Percentiles rank a stretch among this genome's conserved stretches.
Conservation (phyloP, 176 grass and related monocot species). For the Aegilops umbellulata region DNA sequence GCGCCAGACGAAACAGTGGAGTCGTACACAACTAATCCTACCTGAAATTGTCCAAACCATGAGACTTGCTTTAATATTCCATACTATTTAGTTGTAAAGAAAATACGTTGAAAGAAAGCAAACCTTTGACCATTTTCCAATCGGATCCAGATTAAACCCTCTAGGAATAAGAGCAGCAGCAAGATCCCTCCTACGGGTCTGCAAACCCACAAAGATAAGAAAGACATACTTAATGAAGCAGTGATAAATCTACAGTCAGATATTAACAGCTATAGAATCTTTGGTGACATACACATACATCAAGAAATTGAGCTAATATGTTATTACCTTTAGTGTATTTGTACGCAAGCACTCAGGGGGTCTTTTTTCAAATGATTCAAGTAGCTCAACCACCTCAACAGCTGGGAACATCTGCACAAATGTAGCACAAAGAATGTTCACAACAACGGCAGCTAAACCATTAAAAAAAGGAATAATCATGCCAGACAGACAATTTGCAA, state of each 20-base stretch:
- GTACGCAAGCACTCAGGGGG: slow-evolving; percentile 86
- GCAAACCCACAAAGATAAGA: slow-evolving; percentile 1
- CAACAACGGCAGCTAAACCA: background rate
- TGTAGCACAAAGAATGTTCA: slow-evolving; percentile 11
- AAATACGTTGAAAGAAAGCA: background rate
- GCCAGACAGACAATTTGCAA: slow-evolving; percentile 4
- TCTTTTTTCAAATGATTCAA: slow-evolving; percentile 95
- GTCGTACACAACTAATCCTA: slow-evolving; percentile 95
- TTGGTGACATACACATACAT: background rate
- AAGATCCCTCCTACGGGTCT: slow-evolving; percentile 96
- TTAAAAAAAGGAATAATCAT: background rate
- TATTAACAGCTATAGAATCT: background rate
- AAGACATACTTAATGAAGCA: background rate
- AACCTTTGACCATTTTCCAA: slow-evolving; percentile 99
- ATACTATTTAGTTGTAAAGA: background rate
- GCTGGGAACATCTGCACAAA: slow-evolving; percentile 77
- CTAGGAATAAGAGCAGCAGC: slow-evolving; percentile 96
- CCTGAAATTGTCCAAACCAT: slow-evolving; percentile 49
- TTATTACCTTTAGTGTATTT: slow-evolving; percentile 90
- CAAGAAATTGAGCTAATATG: background rate
- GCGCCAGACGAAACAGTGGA: slow-evolving; percentile 89
- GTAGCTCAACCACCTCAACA: slow-evolving; percentile 85
- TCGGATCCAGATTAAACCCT: slow-evolving; percentile 96
- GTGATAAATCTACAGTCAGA: background rate
- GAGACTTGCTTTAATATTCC: slow-evolving; percentile 4